Evolutionary conservation across 2,329 filamentous ascomycete species (phyloP).

Genomic region (Colletotrichum tanaceti): DNA sequence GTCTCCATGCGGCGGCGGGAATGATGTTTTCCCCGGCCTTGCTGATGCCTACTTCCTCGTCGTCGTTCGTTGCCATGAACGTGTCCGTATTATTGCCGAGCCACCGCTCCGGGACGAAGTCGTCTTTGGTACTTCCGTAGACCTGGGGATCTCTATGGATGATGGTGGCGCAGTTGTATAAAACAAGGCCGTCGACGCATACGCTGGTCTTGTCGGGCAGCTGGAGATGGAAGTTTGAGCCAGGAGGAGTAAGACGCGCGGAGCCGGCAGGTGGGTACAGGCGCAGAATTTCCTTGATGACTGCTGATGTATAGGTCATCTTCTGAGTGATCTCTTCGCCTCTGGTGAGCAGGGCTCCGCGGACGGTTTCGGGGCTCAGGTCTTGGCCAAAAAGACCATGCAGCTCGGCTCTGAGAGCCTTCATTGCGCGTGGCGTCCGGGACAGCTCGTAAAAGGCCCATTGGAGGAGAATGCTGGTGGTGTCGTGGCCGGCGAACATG

Average conservation of each 20-base stretch:
- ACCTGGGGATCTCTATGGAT: conserved; percentile 51
- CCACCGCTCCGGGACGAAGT: conserved; percentile 57
- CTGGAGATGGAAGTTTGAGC: conserved; percentile 47
- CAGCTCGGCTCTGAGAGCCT: conserved; percentile 50
- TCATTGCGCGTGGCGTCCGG: conserved; percentile 46
- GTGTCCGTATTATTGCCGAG: conserved; percentile 47
- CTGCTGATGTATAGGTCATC: conserved; percentile 52
- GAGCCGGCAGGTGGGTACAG: conserved; percentile 51
- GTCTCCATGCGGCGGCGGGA: conserved; percentile 58
- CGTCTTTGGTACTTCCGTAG: conserved; percentile 51
- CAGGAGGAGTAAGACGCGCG: conserved; percentile 45
- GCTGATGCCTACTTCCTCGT: conserved; percentile 22
- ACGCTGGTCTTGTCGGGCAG: conserved; percentile 45
- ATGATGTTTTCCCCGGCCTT: conserved; percentile 29
- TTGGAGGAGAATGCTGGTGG: conserved; percentile 52
- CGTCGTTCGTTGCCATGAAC: conserved; percentile 41
- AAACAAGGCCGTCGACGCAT: conserved; percentile 50
- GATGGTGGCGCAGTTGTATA: conserved; percentile 50
- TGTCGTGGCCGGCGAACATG: conserved; percentile 57
- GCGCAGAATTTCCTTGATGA: conserved; percentile 53
- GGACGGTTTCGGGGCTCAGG: conserved; percentile 44
- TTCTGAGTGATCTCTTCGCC: conserved; percentile 48
- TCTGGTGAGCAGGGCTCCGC: conserved; percentile 44
- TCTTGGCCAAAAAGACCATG: conserved; percentile 50
- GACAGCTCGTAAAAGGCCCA: conserved; percentile 54